A percentile compares a stretch with the other conserved stretches of the same genome.
These are phyloP conservation scores for Naganishia antarctica DNA, from an alignment of 768 basidiomycete species.

Conservation along the genomic window DNA sequence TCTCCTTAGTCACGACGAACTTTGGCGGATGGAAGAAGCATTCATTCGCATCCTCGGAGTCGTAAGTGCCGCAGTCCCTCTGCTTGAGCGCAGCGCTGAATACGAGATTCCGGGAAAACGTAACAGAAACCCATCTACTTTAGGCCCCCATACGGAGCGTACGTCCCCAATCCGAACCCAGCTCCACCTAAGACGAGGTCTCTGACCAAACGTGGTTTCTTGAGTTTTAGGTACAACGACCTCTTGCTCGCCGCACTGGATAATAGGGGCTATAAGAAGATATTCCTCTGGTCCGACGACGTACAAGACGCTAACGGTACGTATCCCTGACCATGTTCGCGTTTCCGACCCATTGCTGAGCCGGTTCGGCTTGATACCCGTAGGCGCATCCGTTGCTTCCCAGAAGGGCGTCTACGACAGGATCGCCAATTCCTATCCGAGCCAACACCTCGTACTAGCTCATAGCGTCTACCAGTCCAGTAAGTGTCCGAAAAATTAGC, in stretches of 20 bases:
- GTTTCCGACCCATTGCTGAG: too few relatives aligned
- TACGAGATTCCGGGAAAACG: too few relatives aligned
- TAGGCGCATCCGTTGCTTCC: conserved; percentile 27
- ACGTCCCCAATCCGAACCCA: too few relatives aligned
- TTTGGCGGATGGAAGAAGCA: conserved; percentile 37
- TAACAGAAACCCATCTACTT: conserved; percentile 31
- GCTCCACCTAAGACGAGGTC: too few relatives aligned
- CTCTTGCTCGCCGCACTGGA: conserved; percentile 38
- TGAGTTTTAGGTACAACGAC: conserved; percentile 35
- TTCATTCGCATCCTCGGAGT: conserved; percentile 46
- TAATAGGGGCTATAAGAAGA: conserved; percentile 43
- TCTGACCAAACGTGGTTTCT: too few relatives aligned
- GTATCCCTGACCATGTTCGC: not conserved
- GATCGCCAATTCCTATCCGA: conserved; percentile 35
- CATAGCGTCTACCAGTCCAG: not conserved
- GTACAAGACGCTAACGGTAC: conserved; percentile 27
- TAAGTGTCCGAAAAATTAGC: not conserved
- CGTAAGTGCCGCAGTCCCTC: not conserved
- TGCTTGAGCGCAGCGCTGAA: too few relatives aligned
- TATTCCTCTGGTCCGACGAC: conserved; percentile 45
- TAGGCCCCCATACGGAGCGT: conserved; percentile 48
- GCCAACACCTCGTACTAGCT: not conserved
- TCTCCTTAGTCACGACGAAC: conserved; percentile 15
- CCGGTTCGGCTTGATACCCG: not conserved
- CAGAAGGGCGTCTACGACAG: conserved; percentile 34